A percentile compares a stretch with the other conserved stretches of the same genome.
Conservation (phyloP, 345 rosid genomes). For the Litchi chinensis region DNA sequence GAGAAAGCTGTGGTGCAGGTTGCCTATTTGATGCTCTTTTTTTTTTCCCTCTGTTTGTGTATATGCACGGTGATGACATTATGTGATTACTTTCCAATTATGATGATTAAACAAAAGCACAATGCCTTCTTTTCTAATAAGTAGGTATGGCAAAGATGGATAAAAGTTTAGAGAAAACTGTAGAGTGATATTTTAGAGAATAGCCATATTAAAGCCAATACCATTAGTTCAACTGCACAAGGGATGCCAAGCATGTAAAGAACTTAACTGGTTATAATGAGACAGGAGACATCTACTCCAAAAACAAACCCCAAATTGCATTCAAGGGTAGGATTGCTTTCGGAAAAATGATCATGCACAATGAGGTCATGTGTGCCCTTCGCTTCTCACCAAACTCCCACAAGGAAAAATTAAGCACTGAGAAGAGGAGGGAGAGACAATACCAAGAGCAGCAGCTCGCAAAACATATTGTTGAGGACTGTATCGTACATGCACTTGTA, state of each 20-base stretch:
- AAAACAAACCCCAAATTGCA: too few species aligned
- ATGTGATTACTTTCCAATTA: not conserved
- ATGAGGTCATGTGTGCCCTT: too few species aligned
- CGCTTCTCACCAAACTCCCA: too few species aligned
- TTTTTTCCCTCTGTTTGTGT: not conserved
- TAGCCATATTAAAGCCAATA: not conserved
- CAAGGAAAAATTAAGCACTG: too few species aligned
- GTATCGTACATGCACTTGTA: too few species aligned
- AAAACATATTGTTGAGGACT: too few species aligned
- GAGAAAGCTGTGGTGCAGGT: constrained; percentile 99
- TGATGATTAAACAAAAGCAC: not conserved
- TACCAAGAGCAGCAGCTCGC: too few species aligned
- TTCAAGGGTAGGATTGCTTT: too few species aligned
- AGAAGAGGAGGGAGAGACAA: too few species aligned
- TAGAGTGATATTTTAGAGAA: not conserved
- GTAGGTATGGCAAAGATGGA: not conserved
- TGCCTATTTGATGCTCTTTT: not conserved
- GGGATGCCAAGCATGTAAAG: not conserved
- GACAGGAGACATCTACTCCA: too few species aligned
- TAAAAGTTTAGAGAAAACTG: not conserved
- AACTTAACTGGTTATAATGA: too few species aligned
- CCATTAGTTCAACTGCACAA: not conserved
- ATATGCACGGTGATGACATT: not conserved
- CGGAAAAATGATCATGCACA: too few species aligned
- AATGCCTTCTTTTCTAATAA: not conserved